phyloP scores from a whole-genome alignment of 805 yeast species.

The Candida pseudoglaebosa region DNA sequence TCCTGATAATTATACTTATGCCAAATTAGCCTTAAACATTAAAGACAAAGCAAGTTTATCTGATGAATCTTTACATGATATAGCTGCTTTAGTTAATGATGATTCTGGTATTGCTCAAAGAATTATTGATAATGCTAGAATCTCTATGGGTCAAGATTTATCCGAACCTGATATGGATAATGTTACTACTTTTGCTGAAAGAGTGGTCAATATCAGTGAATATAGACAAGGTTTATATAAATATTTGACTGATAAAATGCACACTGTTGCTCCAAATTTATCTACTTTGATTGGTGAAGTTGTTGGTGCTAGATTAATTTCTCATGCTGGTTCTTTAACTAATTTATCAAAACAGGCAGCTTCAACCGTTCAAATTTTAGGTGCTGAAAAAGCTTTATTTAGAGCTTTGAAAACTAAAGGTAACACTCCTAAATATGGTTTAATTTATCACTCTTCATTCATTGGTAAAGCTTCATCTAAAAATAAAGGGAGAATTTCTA shows the following conservation, averaged over 20 bases:
- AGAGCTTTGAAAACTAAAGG: constrained; percentile 96
- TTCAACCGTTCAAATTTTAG: constrained; percentile 95
- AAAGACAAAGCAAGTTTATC: constrained; percentile 80
- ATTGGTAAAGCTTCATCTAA: constrained; percentile 92
- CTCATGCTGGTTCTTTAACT: constrained; percentile 97
- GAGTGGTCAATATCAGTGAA: constrained; percentile 88
- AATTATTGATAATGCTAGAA: constrained; percentile 90
- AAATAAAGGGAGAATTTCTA: constrained; percentile 98
- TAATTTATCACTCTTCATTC: constrained; percentile 91
- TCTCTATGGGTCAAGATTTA: constrained; percentile 98
- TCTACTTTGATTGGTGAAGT: constrained; percentile 97
- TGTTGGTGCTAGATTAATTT: constrained; percentile 96
- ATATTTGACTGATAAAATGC: constrained; percentile 93
- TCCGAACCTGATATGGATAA: constrained; percentile 92
- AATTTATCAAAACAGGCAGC: constrained; percentile 98
- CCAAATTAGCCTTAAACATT: constrained; percentile 76
- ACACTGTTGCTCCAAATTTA: constrained; percentile 95
- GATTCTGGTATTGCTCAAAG: constrained; percentile 88
- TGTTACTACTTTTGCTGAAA: constrained; percentile 84
- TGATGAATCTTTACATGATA: constrained; percentile 92
- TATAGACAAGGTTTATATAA: constrained; percentile 81
- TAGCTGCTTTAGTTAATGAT: constrained; percentile 86
- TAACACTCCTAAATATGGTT: constrained; percentile 94
- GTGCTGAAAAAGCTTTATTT: constrained; percentile 96
- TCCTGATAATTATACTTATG: constrained; percentile 82